Evolutionary conservation across 345 rosid genomes (phyloP).

Genomic region (Salix dunnii): DNA sequence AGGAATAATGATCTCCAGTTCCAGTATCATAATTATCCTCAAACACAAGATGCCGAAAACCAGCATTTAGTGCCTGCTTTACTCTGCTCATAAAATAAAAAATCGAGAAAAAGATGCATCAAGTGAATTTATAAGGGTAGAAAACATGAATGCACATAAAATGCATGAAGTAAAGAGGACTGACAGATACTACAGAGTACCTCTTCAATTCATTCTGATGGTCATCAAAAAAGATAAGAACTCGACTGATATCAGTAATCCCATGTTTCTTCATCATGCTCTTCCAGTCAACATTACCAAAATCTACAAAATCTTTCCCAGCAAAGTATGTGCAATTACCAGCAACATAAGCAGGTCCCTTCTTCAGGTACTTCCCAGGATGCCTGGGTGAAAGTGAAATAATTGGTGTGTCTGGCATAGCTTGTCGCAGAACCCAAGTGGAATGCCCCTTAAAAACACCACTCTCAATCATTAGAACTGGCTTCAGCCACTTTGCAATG

Average conservation of each 20-base stretch:
- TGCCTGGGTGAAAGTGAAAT: slow-evolving; percentile 84
- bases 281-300: slow-evolving; percentile 85
- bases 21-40: slow-evolving; percentile 99
- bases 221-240: slow-evolving; percentile 87
- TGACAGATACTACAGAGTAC: slow-evolving; percentile 29
- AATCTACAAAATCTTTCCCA: slow-evolving; percentile 95
- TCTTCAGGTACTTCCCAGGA: slow-evolving; percentile 82
- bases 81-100: slow-evolving; percentile 45
- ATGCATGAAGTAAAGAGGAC: background rate
- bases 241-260: slow-evolving; percentile 54
- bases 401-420: slow-evolving; percentile 82
- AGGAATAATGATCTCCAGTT: slow-evolving; percentile 95
- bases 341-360: slow-evolving; percentile 98
- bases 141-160: background rate
- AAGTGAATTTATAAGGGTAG: background rate
- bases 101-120: slow-evolving; percentile 14
- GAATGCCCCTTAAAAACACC: slow-evolving; percentile 99
- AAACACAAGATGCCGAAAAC: slow-evolving; percentile 85
- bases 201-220: slow-evolving; percentile 97
- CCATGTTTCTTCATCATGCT: slow-evolving; percentile 61
- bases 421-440: slow-evolving; percentile 98
- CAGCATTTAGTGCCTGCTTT: slow-evolving; percentile 75
- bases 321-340: slow-evolving; percentile 94
- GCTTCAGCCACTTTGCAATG: slow-evolving; percentile 79
- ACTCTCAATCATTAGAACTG: slow-evolving; percentile 95